These are phyloP conservation scores for Fusarium staphyleae DNA, from an alignment of 2,329 filamentous ascomycete species.

Conservation along the genomic window DNA sequence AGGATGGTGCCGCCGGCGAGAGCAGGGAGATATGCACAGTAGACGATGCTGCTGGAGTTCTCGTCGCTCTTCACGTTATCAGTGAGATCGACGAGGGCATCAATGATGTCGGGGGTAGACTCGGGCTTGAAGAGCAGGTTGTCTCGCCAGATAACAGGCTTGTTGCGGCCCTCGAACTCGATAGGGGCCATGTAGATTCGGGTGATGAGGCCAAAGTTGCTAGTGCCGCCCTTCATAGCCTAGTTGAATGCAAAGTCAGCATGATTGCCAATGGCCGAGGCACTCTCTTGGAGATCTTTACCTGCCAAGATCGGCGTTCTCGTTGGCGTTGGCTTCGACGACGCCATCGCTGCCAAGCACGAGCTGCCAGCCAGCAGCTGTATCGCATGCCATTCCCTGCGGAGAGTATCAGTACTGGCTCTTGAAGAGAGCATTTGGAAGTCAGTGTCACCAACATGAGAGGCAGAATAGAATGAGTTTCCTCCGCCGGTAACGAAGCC, in stretches of 20 bases:
- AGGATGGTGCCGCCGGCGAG: constrained; percentile 42
- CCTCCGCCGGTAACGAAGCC: constrained; percentile 49
- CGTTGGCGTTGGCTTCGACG: constrained; percentile 49
- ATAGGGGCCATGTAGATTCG: constrained; percentile 45
- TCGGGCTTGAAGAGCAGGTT: constrained; percentile 39
- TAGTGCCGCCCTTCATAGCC: constrained; percentile 56
- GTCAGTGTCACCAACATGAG: constrained; percentile 21
- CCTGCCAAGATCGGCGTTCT: constrained; percentile 54
- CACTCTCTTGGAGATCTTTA: not conserved
- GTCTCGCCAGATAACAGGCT: constrained; percentile 45
- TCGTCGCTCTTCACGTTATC: constrained; percentile 44
- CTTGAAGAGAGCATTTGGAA: rapidly evolving
- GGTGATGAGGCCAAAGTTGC: constrained; percentile 54
- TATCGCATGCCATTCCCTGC: constrained; percentile 49
- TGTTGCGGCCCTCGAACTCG: constrained; percentile 36
- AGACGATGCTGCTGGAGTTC: constrained; percentile 45
- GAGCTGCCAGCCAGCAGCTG: constrained; percentile 52
- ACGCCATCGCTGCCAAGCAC: constrained; percentile 54
- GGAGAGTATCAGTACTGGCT: not conserved
- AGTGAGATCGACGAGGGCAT: constrained; percentile 46
- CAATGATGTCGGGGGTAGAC: constrained; percentile 33
- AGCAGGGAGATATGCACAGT: constrained; percentile 45
- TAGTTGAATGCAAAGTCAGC: not conserved
- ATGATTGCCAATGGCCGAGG: rapidly evolving
- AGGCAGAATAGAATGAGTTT: constrained; percentile 47